These are phyloP conservation scores for Alternaria viburni DNA, from an alignment of 2,329 filamentous ascomycete species.

Conservation along the genomic window DNA sequence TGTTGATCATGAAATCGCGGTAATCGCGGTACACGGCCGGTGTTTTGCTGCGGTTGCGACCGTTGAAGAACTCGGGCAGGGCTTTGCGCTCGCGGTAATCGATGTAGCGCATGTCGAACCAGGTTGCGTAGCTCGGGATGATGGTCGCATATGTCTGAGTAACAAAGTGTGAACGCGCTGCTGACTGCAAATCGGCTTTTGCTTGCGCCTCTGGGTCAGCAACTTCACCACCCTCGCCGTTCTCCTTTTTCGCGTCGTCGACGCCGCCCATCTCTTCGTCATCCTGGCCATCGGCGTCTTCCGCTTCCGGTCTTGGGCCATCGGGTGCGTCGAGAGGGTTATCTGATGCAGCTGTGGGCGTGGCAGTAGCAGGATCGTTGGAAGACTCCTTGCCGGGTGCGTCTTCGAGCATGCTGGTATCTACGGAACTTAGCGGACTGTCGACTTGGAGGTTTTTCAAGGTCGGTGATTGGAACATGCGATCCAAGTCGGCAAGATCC, in stretches of 20 bases:
- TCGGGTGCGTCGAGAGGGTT: conserved; percentile 74
- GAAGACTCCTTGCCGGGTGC: conserved; percentile 51
- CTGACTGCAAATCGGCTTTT: conserved; percentile 81
- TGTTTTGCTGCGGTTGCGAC: conserved; percentile 96
- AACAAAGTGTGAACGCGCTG: conserved; percentile 89
- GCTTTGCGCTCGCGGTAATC: conserved; percentile 93
- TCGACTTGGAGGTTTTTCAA: background rate
- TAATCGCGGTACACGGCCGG: conserved; percentile 98
- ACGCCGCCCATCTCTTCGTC: conserved; percentile 71
- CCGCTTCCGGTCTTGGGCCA: conserved; percentile 63
- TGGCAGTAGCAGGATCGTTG: conserved; percentile 64
- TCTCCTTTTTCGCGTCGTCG: conserved; percentile 49
- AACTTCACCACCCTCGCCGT: conserved; percentile 36
- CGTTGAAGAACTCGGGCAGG: conserved; percentile 98
- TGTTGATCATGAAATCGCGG: conserved; percentile 99
- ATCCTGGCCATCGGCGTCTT: conserved; percentile 65
- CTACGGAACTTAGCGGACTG: conserved; percentile 46
- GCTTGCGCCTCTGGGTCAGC: conserved; percentile 63
- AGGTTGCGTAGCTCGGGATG: conserved; percentile 94
- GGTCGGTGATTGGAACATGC: background rate
- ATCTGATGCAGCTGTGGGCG: conserved; percentile 62
- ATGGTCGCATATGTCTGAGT: conserved; percentile 95
- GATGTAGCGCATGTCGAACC: conserved; percentile 97
- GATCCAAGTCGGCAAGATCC: background rate
- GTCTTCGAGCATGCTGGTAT: conserved; percentile 63